Evolutionary conservation across 169 alveolate species (phyloP).

Genomic region (Eimeria sp.): DNA sequence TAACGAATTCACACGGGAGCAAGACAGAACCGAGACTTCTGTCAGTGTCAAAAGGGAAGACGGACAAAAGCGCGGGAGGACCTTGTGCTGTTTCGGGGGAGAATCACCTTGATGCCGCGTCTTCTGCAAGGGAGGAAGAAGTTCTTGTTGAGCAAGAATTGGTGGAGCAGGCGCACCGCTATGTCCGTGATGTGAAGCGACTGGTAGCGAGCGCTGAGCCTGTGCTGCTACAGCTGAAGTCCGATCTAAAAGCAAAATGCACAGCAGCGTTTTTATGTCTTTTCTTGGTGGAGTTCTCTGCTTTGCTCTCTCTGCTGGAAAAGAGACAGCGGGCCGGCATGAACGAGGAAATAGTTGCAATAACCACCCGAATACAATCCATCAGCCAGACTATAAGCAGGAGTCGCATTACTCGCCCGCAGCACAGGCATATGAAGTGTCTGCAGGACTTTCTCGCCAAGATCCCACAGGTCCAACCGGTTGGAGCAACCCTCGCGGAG

Average conservation of each 20-base stretch:
- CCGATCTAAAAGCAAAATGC: background rate
- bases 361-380: background rate
- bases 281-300: background rate
- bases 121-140: background rate
- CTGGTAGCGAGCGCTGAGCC: background rate
- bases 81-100: background rate
- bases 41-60: background rate
- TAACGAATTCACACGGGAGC: background rate
- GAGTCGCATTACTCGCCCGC: background rate
- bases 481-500: background rate
- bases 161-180: background rate
- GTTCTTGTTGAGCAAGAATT: background rate
- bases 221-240: background rate
- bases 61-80: background rate
- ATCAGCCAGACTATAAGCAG: background rate
- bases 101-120: background rate
- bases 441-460: background rate
- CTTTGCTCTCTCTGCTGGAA: background rate
- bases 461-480: background rate
- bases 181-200: background rate
- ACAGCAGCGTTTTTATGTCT: background rate
- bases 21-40: background rate
- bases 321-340: background rate
- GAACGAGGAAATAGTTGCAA: background rate
- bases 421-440: background rate